These are phyloP conservation scores for Ophiostoma fasciatum DNA, from an alignment of 2,329 filamentous ascomycete genomes.

Conservation along the genomic window DNA sequence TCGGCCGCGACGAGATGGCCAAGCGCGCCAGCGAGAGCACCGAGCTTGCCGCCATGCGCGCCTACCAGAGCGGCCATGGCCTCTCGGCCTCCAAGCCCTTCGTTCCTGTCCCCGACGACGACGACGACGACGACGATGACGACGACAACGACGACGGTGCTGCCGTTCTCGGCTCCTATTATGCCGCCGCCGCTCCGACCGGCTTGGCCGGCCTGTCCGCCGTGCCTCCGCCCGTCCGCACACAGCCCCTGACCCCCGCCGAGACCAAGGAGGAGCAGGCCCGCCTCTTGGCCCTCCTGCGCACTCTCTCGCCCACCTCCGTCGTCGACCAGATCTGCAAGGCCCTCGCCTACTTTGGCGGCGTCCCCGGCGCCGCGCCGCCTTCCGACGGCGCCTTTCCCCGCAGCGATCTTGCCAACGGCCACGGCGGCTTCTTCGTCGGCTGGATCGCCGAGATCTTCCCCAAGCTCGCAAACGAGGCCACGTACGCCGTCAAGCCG, in stretches of 20 bases:
- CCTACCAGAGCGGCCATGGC: constrained; percentile 38
- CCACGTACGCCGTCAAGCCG: neutral
- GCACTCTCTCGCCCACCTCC: constrained; percentile 36
- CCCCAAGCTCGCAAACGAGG: constrained; percentile 22
- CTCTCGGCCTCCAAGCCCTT: constrained; percentile 30
- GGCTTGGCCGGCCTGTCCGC: too few relatives aligned
- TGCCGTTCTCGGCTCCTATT: constrained; percentile 7
- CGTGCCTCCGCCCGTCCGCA: too few relatives aligned
- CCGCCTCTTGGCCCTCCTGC: constrained; percentile 40
- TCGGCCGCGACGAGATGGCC: constrained; percentile 37
- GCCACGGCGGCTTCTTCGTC: constrained; percentile 41
- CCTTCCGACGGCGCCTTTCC: constrained; percentile 37
- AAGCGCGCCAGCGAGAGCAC: constrained; percentile 49
- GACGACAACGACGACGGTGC: too few relatives aligned
- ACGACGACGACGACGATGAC: too few relatives aligned
- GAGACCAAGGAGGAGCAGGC: constrained; percentile 46
- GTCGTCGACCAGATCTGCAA: constrained; percentile 50
- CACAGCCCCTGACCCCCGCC: constrained; percentile 20
- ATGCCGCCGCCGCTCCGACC: too few relatives aligned
- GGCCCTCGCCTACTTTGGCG: constrained; percentile 48
- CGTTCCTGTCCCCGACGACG: constrained; percentile 18
- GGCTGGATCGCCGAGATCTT: constrained; percentile 52
- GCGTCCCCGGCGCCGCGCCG: constrained; percentile 39
- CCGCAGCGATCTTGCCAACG: constrained; percentile 39
- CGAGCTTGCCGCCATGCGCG: constrained; percentile 39